These are phyloP conservation scores for Medicago truncatula DNA, from an alignment of 306 rosid genomes.

Conservation along the genomic window MtrunA17r5.0-ANR NC_053047.1:13588001-13588500, in stretches of 20 bases:
- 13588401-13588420: slow-evolving; percentile 68
- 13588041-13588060: slow-evolving; percentile 83
- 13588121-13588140: slow-evolving; percentile 66
- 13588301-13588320: slow-evolving; percentile 78
- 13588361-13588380: slow-evolving; percentile 64
- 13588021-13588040: slow-evolving; percentile 51
- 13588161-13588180: slow-evolving; percentile 57
- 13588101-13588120: slow-evolving; percentile 53
- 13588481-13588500: slow-evolving; percentile 72
- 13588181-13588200: slow-evolving; percentile 59
- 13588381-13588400: slow-evolving; percentile 54
- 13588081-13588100: slow-evolving; percentile 54
- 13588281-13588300: slow-evolving; percentile 83
- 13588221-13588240: slow-evolving; percentile 79
- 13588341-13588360: slow-evolving; percentile 66
- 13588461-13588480: slow-evolving; percentile 66
- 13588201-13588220: slow-evolving; percentile 70
- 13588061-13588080: slow-evolving; percentile 52
- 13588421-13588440: slow-evolving; percentile 71
- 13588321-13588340: slow-evolving; percentile 70
- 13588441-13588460: slow-evolving; percentile 83
- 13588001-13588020: neutral
- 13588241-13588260: slow-evolving; percentile 60
- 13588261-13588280: slow-evolving; percentile 71
- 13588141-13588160: slow-evolving; percentile 57